Evolutionary conservation across 805 yeast genomes (phyloP).

Genomic region (Hanseniaspora meyeri): DNA sequence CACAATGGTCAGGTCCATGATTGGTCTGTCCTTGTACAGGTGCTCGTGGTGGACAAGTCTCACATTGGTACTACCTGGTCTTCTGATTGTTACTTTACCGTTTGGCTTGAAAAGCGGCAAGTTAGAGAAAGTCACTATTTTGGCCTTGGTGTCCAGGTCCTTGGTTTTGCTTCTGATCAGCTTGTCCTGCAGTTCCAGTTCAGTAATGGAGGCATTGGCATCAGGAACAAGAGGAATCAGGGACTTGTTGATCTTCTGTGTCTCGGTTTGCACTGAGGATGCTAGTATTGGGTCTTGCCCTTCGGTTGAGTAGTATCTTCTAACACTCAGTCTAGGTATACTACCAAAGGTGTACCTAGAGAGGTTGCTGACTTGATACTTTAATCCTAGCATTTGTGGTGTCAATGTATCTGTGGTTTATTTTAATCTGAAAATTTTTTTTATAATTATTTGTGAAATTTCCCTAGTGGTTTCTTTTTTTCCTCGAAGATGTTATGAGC

Average conservation of each 20-base stretch:
- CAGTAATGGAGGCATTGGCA: slow-evolving; percentile 3
- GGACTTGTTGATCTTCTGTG: slow-evolving; percentile 8
- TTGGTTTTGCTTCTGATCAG: slow-evolving; percentile 5
- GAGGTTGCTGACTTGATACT: neutral
- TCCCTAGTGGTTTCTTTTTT: no score
- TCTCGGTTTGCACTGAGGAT: neutral
- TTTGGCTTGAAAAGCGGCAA: slow-evolving; percentile 3
- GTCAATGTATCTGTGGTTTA: neutral
- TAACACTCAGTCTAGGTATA: neutral
- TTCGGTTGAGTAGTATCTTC: neutral
- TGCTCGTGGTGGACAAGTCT: slow-evolving; percentile 43
- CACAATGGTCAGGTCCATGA: slow-evolving; percentile 60
- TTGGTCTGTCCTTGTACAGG: slow-evolving; percentile 74
- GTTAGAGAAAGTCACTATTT: slow-evolving; percentile 1
- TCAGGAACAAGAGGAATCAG: neutral
- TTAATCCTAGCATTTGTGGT: neutral
- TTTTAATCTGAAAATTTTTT: no score
- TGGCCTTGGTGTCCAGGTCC: slow-evolving; percentile 9
- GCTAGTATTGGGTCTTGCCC: neutral
- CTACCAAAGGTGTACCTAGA: neutral
- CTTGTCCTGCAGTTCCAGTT: slow-evolving; percentile 8
- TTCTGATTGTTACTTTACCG: slow-evolving; percentile 13
- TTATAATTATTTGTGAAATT: no score
- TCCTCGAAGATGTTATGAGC: neutral
- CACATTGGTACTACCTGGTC: slow-evolving; percentile 42